Evolutionary conservation across 202 grass and related monocot species (phyloP).

Genomic region (Hordeum pubiflorum): DNA sequence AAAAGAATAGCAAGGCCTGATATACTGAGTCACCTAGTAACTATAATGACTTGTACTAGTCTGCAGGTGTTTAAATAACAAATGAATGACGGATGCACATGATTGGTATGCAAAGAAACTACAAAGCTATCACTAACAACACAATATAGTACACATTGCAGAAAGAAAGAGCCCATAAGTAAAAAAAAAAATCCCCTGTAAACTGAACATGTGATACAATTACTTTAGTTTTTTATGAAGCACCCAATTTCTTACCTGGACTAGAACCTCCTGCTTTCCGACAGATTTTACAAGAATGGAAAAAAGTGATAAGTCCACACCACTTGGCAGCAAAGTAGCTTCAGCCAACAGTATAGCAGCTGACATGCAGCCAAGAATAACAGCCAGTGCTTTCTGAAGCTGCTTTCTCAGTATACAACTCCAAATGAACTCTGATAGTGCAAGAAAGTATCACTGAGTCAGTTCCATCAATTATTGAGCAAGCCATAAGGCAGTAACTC

Average conservation of each 20-base stretch:
- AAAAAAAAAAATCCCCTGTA: neutral
- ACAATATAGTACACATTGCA: neutral
- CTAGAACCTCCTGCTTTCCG: slow-evolving; percentile 78
- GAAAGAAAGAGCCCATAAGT: neutral
- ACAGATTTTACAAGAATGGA: slow-evolving; percentile 94
- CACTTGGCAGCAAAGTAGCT: slow-evolving; percentile 90
- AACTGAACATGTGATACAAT: neutral
- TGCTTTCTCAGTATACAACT: slow-evolving; percentile 92
- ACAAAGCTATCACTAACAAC: neutral
- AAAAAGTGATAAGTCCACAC: slow-evolving; percentile 93
- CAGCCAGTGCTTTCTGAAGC: slow-evolving; percentile 74
- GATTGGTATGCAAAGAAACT: slow-evolving; percentile 9
- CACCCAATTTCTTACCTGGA: slow-evolving; percentile 61
- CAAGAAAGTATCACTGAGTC: slow-evolving; percentile 19
- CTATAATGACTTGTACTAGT: neutral
- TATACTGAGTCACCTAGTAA: neutral
- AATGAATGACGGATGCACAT: neutral
- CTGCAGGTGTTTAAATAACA: neutral
- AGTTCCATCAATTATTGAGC: slow-evolving; percentile 12
- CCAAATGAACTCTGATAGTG: slow-evolving; percentile 85
- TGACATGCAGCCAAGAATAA: slow-evolving; percentile 74
- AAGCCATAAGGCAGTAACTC: slow-evolving; percentile 1
- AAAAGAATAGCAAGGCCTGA: neutral
- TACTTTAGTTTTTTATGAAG: neutral
- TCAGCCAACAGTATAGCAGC: slow-evolving; percentile 96